Conservation (phyloP, 805 yeast species). For the Candida ponderosae region DNA sequence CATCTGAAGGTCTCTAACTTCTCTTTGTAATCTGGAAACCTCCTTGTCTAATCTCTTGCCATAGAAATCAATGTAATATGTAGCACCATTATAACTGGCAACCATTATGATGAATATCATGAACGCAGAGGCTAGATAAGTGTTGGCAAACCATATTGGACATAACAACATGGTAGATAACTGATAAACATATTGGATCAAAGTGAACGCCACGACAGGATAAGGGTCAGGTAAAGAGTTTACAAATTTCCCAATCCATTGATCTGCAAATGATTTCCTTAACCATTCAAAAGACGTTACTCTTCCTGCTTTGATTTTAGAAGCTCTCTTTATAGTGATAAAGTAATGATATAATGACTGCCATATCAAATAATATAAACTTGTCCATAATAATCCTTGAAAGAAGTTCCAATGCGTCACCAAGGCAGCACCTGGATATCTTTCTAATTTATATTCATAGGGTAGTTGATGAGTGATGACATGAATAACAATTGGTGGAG, state of each 20-base stretch:
- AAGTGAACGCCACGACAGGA: slow-evolving; percentile 81
- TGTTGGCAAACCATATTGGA: slow-evolving; percentile 78
- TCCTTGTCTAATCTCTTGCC: slow-evolving; percentile 88
- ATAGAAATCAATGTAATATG: slow-evolving; percentile 85
- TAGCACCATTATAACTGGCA: slow-evolving; percentile 91
- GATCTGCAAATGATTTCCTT: slow-evolving; percentile 60
- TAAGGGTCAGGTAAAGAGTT: slow-evolving; percentile 75
- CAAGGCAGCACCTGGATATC: slow-evolving; percentile 79
- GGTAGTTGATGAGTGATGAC: slow-evolving; percentile 72
- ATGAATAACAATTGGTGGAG: slow-evolving; percentile 85
- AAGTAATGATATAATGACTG: slow-evolving; percentile 86
- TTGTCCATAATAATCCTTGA: slow-evolving; percentile 68
- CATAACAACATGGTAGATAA: slow-evolving; percentile 80
- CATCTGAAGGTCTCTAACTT: slow-evolving; percentile 57
- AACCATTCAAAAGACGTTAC: slow-evolving; percentile 84
- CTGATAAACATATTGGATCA: slow-evolving; percentile 84
- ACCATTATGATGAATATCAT: slow-evolving; percentile 64
- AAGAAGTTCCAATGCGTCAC: slow-evolving; percentile 66
- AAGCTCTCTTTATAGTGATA: slow-evolving; percentile 73
- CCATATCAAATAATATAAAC: slow-evolving; percentile 81
- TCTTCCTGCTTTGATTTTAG: slow-evolving; percentile 77
- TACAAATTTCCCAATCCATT: slow-evolving; percentile 66
- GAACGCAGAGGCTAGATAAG: slow-evolving; percentile 58
- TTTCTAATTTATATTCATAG: slow-evolving; percentile 34
- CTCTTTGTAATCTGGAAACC: slow-evolving; percentile 60